Percentiles rank a stretch among this genome's conserved stretches.
Evolutionary conservation across 257 asterid genomes (phyloP).

Genomic region (Leptodermis oblonga): DNA sequence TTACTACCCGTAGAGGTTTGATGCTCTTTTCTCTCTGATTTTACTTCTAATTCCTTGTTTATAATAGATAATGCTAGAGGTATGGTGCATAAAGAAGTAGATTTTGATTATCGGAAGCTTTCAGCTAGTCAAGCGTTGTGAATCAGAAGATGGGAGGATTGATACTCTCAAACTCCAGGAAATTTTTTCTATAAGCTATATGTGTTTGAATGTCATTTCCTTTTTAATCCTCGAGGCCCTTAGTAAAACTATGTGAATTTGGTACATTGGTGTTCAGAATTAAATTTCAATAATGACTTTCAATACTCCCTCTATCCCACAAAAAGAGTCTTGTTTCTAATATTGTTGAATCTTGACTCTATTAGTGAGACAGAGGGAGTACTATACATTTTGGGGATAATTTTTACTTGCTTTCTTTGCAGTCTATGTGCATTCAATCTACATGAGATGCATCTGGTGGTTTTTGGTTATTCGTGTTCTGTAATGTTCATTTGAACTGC

Average conservation of each 20-base stretch:
- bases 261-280: background rate
- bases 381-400: background rate
- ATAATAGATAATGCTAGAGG: background rate
- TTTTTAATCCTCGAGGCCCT: background rate
- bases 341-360: no score
- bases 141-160: background rate
- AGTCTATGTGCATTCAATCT: background rate
- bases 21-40: background rate
- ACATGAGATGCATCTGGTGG: background rate
- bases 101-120: background rate
- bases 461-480: background rate
- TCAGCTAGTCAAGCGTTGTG: background rate
- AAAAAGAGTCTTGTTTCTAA: no score
- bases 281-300: background rate
- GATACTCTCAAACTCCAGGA: background rate
- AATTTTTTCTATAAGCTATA: background rate
- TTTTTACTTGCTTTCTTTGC: background rate
- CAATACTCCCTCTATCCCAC: no score
- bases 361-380: no score
- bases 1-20: conserved; percentile 63
- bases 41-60: background rate
- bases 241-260: background rate
- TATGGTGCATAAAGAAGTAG: background rate
- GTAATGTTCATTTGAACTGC: background rate
- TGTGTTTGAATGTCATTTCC: background rate